Evolutionary conservation across 805 yeast genomes (phyloP).

Genomic region (Cyberlindnera sargentensis): DNA sequence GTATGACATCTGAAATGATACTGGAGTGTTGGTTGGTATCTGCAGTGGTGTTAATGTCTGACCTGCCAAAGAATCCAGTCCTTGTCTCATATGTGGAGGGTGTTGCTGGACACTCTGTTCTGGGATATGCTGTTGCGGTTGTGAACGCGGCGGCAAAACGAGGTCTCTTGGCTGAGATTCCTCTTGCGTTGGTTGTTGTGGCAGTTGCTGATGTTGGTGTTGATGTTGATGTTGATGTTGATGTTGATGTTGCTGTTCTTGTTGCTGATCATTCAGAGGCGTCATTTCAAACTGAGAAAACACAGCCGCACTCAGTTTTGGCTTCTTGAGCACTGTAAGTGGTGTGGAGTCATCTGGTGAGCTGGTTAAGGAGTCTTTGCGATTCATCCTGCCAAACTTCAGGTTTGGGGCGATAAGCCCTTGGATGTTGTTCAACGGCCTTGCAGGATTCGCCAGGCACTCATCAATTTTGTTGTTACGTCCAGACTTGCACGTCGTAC

Average conservation of each 20-base stretch:
- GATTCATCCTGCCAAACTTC: conserved; percentile 17
- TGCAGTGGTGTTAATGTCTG: too few species aligned
- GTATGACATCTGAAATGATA: too few species aligned
- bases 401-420: conserved; percentile 18
- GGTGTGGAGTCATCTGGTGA: conserved; percentile 4
- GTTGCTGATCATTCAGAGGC: background rate
- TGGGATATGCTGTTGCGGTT: too few species aligned
- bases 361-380: conserved; percentile 6
- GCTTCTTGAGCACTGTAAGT: background rate
- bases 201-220: conserved; percentile 3
- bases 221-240: conserved; percentile 1
- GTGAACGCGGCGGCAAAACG: too few species aligned
- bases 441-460: conserved; percentile 22
- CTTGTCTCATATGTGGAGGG: too few species aligned
- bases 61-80: too few species aligned
- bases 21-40: too few species aligned
- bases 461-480: conserved; percentile 19
- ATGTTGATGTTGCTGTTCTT: conserved; percentile 1
- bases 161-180: background rate
- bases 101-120: too few species aligned
- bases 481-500: conserved; percentile 22
- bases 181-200: conserved; percentile 1
- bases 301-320: conserved; percentile 2
- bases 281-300: conserved; percentile 9
- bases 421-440: conserved; percentile 17